Conservation (phyloP, 2,329 filamentous ascomycete genomes). For the Aureobasidium lini region DNA sequence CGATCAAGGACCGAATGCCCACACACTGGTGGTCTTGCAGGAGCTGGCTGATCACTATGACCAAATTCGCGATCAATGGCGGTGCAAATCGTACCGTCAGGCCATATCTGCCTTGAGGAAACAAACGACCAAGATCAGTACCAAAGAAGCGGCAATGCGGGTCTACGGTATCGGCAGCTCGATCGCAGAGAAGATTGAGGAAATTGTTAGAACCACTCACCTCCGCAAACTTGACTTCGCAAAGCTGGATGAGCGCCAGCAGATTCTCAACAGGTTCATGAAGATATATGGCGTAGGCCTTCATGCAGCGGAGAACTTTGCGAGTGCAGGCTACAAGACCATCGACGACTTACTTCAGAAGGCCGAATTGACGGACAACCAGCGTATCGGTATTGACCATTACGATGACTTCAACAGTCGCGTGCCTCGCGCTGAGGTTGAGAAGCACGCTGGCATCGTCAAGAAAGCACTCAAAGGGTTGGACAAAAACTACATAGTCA, state of each 20-base stretch:
- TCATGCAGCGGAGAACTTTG: constrained; percentile 65
- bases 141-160: constrained; percentile 58
- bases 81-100: constrained; percentile 66
- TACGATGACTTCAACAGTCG: constrained; percentile 71
- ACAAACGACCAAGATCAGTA: constrained; percentile 56
- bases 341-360: constrained; percentile 61
- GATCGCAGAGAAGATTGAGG: constrained; percentile 78
- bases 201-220: constrained; percentile 69
- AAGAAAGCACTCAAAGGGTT: constrained; percentile 49
- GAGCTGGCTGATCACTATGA: constrained; percentile 74
- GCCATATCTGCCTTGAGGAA: constrained; percentile 66
- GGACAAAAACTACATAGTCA: constrained; percentile 59
- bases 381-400: constrained; percentile 68
- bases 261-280: constrained; percentile 61
- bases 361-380: constrained; percentile 59
- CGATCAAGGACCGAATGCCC: constrained; percentile 58
- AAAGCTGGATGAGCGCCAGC: constrained; percentile 57
- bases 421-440: constrained; percentile 72
- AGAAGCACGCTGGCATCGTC: constrained; percentile 60
- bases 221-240: constrained; percentile 67
- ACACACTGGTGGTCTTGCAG: constrained; percentile 69
- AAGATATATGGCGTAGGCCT: constrained; percentile 73
- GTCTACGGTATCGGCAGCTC: constrained; percentile 64
- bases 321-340: constrained; percentile 64
- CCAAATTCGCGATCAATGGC: constrained; percentile 69